Evolutionary conservation across 192 early-diverging fungal genomes (phyloP).

Genomic region (Chytriomyces sp.): DNA sequence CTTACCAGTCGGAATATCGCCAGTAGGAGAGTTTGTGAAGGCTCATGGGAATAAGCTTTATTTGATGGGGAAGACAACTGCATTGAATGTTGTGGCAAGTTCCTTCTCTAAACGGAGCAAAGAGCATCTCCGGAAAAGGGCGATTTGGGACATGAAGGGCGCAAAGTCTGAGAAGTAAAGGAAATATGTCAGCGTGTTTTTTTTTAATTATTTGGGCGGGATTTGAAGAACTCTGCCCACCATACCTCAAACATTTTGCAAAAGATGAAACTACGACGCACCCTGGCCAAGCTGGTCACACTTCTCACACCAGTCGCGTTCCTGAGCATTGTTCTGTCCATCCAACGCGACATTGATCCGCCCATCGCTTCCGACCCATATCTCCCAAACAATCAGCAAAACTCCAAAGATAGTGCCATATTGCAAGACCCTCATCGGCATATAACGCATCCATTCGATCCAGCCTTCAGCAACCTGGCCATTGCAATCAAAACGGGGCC

Average conservation of each 20-base stretch:
- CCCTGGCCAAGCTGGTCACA: neutral
- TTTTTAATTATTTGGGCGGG: neutral
- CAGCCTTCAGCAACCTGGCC: slow-evolving; percentile 43
- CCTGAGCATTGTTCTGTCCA: neutral
- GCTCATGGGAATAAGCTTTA: slow-evolving; percentile 80
- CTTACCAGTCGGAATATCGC: neutral
- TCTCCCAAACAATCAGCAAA: neutral
- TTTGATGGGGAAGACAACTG: slow-evolving; percentile 79
- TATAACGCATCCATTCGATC: neutral
- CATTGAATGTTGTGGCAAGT: slow-evolving; percentile 69
- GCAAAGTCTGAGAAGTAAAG: too few relatives aligned
- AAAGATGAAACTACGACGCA: neutral
- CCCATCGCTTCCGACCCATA: neutral
- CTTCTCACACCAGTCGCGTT: neutral
- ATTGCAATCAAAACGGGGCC: slow-evolving; percentile 60
- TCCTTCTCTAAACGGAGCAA: slow-evolving; percentile 63
- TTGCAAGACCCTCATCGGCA: neutral
- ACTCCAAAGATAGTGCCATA: neutral
- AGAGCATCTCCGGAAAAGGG: slow-evolving; percentile 33
- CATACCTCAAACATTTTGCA: neutral
- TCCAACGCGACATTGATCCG: neutral
- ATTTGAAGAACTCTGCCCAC: neutral
- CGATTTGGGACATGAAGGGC: neutral
- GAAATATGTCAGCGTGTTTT: neutral
- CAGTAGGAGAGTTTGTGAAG: neutral